phyloP scores from a whole-genome alignment of 1,284 basidiomycete species.

The Irpex lacteus region DNA sequence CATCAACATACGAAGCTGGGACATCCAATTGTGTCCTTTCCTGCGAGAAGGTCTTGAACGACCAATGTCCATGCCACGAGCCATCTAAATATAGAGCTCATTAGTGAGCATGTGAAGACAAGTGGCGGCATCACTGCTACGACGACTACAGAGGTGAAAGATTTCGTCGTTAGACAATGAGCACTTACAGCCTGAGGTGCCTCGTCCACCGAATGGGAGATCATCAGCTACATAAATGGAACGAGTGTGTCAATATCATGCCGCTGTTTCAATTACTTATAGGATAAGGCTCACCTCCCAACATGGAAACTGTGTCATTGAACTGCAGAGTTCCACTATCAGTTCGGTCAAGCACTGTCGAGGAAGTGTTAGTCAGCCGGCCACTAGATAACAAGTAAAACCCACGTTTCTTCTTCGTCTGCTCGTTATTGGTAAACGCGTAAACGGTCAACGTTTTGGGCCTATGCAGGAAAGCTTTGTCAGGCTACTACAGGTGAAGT shows the following conservation, averaged over 20 bases:
- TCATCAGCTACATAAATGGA: constrained; percentile 4
- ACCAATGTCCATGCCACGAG: constrained; percentile 35
- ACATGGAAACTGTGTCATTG: constrained; percentile 51
- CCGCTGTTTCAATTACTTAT: too few relatives aligned
- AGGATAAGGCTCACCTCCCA: constrained; percentile 29
- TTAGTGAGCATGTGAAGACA: background rate
- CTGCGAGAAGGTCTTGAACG: constrained; percentile 48
- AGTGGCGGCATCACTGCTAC: background rate
- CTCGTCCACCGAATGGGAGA: constrained; percentile 12
- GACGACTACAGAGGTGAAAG: background rate
- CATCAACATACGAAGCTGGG: constrained; percentile 31
- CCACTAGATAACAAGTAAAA: constrained; percentile 19
- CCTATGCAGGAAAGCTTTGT: constrained; percentile 21
- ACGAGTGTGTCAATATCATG: too few relatives aligned
- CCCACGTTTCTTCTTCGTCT: constrained; percentile 37
- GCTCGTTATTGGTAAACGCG: constrained; percentile 41
- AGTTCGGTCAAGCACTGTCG: constrained; percentile 45
- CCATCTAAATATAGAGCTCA: constrained; percentile 33
- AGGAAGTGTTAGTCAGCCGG: background rate
- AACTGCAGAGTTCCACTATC: constrained; percentile 48
- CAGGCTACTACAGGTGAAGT: background rate
- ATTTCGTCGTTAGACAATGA: background rate
- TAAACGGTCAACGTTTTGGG: constrained; percentile 49
- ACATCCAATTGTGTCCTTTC: constrained; percentile 39
- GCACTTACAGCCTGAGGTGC: constrained; percentile 11